Evolutionary conservation across 2,329 filamentous ascomycete species (phyloP).

Genomic region (Amauroascus verrucosus): DNA sequence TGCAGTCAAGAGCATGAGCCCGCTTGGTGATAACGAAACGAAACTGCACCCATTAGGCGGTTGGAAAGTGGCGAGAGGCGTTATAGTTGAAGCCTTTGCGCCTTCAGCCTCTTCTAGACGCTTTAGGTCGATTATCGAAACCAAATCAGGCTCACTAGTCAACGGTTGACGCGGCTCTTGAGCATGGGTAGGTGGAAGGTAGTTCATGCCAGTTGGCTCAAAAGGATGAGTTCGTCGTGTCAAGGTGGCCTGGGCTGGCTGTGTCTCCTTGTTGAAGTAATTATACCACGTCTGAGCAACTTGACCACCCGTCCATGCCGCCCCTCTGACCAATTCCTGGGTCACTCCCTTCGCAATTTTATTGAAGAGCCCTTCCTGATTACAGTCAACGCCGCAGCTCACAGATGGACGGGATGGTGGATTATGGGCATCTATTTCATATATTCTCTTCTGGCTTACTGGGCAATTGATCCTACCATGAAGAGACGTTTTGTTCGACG

Average conservation of each 20-base stretch:
- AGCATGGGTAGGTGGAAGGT: constrained; percentile 40
- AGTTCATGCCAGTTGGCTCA: constrained; percentile 19
- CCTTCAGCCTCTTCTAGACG: constrained; percentile 34
- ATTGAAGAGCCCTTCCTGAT: constrained; percentile 39
- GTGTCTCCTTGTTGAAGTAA: constrained; percentile 40
- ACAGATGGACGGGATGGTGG: constrained; percentile 35
- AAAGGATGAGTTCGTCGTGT: constrained; percentile 23
- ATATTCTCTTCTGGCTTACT: constrained; percentile 28
- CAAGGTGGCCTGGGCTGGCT: constrained; percentile 19
- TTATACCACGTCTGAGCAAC: constrained; percentile 42
- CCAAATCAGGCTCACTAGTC: constrained; percentile 34
- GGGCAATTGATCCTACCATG: constrained; percentile 32
- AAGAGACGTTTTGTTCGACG: constrained; percentile 28
- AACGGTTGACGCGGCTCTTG: constrained; percentile 30
- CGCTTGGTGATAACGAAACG: constrained; percentile 40
- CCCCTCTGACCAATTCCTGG: constrained; percentile 40
- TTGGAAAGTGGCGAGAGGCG: constrained; percentile 38
- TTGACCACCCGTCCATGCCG: constrained; percentile 42
- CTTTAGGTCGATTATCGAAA: constrained; percentile 40
- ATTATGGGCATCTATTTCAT: constrained; percentile 35
- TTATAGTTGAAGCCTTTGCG: constrained; percentile 25
- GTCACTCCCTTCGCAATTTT: constrained; percentile 41
- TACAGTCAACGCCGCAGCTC: constrained; percentile 38
- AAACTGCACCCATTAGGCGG: constrained; percentile 42
- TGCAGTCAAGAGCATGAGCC: constrained; percentile 39